Percentiles rank a stretch among this genome's conserved stretches.
Conservation (phyloP, 176 grass and related monocot species). For the Eleusine coracana region DNA sequence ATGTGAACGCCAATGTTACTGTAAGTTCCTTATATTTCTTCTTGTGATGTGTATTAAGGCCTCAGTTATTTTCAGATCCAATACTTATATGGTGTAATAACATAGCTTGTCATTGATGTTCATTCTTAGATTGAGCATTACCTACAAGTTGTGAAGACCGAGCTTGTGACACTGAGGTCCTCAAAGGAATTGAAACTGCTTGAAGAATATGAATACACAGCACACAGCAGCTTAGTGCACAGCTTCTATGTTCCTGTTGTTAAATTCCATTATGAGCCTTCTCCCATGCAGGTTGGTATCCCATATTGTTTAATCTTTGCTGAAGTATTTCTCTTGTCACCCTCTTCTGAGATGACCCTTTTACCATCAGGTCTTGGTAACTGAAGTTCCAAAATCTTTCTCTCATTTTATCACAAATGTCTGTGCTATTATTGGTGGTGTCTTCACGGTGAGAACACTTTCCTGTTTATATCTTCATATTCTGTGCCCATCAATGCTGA, state of each 20-base stretch:
- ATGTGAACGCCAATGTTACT: slow-evolving; percentile 83
- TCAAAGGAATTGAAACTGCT: slow-evolving; percentile 75
- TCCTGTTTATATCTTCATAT: slow-evolving; percentile 19
- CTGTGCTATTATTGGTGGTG: slow-evolving; percentile 93
- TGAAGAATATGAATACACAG: slow-evolving; percentile 98
- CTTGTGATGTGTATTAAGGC: neutral
- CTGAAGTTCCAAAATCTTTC: slow-evolving; percentile 85
- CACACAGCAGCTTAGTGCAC: slow-evolving; percentile 93
- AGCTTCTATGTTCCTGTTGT: slow-evolving; percentile 87
- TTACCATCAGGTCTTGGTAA: slow-evolving; percentile 81
- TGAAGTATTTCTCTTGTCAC: neutral
- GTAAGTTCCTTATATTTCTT: slow-evolving; percentile 52
- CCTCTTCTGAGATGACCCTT: neutral
- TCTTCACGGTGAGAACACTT: slow-evolving; percentile 79
- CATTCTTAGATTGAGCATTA: slow-evolving; percentile 97
- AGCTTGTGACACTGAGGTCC: slow-evolving; percentile 61
- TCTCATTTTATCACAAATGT: slow-evolving; percentile 99
- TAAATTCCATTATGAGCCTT: slow-evolving; percentile 98
- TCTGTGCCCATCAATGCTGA: slow-evolving; percentile 3
- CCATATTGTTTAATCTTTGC: slow-evolving; percentile 7
- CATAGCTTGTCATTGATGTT: slow-evolving; percentile 18
- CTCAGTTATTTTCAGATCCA: slow-evolving; percentile 4
- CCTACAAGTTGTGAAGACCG: slow-evolving; percentile 95
- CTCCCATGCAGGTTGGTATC: slow-evolving; percentile 87
- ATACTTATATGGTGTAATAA: slow-evolving; percentile 29